Evolutionary conservation across 2,329 filamentous ascomycete species (phyloP), one percentile per base, ranked within the genome.

Genomic region (Dactylellina drechsleri): DNA sequence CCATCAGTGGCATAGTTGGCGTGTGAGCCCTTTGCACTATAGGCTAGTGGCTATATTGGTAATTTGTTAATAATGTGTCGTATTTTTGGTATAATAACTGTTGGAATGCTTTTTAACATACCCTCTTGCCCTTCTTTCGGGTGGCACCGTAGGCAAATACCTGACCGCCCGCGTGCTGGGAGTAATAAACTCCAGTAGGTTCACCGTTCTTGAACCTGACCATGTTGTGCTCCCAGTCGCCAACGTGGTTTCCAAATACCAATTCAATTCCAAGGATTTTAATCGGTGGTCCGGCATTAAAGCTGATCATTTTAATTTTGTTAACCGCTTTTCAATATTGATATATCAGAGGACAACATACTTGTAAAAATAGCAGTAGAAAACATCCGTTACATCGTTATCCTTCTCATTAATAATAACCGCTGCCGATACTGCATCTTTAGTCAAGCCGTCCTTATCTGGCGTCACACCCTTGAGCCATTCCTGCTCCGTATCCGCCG

Each of bases 261-360:
- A 79, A 85, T 77, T 94, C 91, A 74, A 97, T 89, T 68, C 91
- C 90, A 62, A 96, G 85, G 0, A 98, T 94, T 0, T 76, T 49
- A 10, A 28, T 16, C 23, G 90, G 91, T 81, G 97, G 96, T 5
- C 95, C 95, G 0, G 97, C 88, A 80, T 99, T 98, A 85, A 96
- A 98, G 78, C 92, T 94, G 97, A 90, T 89, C 79, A 97, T 80
- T 97, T 98, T 84, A 97, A 80, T 97, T 98, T 84, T 94, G 47
- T 62, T 41, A 45, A 7, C 16, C 31, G 1, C 31, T 36, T 7
- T 5, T 36, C 31, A 36, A 4, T 36, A 10, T 36, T 5, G 6
- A 36, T 3, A 10, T 36, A 36, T 36, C 10, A 36, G 6, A 36
- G 31, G 43, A 47, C 18, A 13, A 10, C 81, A 59, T 79, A 85